Evolutionary conservation across 1,139 yeast genomes (phyloP).

Genomic region (Eremothecium sinecaudum): DNA sequence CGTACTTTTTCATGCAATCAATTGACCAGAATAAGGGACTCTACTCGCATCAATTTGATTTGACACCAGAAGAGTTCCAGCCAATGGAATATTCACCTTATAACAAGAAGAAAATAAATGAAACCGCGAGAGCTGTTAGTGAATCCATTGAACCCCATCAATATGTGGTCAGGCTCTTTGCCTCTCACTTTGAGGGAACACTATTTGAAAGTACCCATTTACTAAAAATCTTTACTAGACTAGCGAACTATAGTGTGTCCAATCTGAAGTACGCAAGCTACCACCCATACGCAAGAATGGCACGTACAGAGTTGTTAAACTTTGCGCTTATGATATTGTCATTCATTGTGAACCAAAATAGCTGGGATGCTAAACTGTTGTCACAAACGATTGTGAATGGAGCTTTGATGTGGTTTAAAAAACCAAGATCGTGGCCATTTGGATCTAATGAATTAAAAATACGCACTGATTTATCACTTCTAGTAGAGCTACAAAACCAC

Average conservation of each 20-base stretch:
- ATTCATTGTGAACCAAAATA: conserved; percentile 40
- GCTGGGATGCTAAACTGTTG: conserved; percentile 39
- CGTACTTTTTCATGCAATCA: conserved; percentile 54
- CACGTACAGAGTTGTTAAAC: conserved; percentile 63
- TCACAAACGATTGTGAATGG: conserved; percentile 53
- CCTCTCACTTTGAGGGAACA: conserved; percentile 79
- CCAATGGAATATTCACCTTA: conserved; percentile 90
- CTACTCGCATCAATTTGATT: conserved; percentile 51
- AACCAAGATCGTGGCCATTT: conserved; percentile 60
- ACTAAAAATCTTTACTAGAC: conserved; percentile 57
- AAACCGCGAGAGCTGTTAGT: conserved; percentile 41
- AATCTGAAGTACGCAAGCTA: conserved; percentile 52
- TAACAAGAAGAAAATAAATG: conserved; percentile 51
- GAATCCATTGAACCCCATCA: conserved; percentile 64
- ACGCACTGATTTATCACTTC: conserved; percentile 55
- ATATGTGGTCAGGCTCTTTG: conserved; percentile 55
- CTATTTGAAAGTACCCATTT: conserved; percentile 64
- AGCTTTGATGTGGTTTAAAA: conserved; percentile 69
- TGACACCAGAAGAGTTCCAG: conserved; percentile 52
- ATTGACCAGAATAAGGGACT: conserved; percentile 55
- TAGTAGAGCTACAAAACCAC: conserved; percentile 42
- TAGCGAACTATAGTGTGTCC: conserved; percentile 49
- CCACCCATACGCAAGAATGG: conserved; percentile 73
- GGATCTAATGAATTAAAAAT: conserved; percentile 73
- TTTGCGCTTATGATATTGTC: conserved; percentile 59